Base-by-base conservation (phyloP, 225 moss, liverwort and hornwort species). In the Climacium dendroides region DNA sequence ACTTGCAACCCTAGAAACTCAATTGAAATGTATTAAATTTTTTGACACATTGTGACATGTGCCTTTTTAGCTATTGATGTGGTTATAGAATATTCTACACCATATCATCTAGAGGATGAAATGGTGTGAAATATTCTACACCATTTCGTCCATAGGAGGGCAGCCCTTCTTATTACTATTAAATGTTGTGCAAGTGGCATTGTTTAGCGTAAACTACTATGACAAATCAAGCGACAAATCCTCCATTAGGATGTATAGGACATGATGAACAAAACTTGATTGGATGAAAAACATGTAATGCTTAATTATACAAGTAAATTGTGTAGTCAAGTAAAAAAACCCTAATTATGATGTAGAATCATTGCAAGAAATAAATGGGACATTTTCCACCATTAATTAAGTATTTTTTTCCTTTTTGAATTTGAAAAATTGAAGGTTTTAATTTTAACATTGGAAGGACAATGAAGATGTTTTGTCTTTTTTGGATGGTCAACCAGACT, bases 151-250 rank as follows among this genome's bases (percentile, higher is more conserved):
- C 45, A 45, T 6, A 8, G 45, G 45, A 45, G 45, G 45, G 45
- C 45, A 45, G 6, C 8, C 45, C 45, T 45, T 45, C 45, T 45
- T 8, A 45, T 8, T 45, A 8, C 45, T 45, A 45, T 8, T 45
- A 45, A 45, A 45, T 45, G 45, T 45, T 45, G 8, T 45, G 45
- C n/a, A 43, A 71, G 26, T 0, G 5, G 7, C 15, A 45, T 45
- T 71, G 9, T 1, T 1, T 0, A 8, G 1, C 7, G 2, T 67
- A 37, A 67, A n/a, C 5, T n/a, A 5, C 0, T n/a, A n/a, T n/a
- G n/a, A n/a, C n/a, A n/a, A n/a, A n/a, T n/a, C n/a, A n/a, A 10
- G 3, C 22, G 13, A 3, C 3, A n/a, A 69, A 25, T 25, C 3
- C 3, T 41, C 25, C 26, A 41, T 25, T 28, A 12, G 7, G 17